Evolutionary conservation across 768 basidiomycete species (phyloP).

Genomic region (Pluteus cervinus): DNA sequence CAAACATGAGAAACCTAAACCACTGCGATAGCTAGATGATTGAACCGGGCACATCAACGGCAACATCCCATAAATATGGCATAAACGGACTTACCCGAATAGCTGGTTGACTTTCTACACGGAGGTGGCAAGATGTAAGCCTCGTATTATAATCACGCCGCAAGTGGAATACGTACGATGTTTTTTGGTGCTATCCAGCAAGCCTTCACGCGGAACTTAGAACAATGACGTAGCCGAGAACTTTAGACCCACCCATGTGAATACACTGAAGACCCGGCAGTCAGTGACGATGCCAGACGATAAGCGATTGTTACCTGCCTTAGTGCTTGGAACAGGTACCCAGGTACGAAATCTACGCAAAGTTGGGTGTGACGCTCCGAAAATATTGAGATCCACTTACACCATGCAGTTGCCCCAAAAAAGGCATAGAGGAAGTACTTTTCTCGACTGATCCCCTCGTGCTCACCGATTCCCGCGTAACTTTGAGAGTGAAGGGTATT

Average conservation of each 20-base stretch:
- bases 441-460: slow-evolving; percentile 51
- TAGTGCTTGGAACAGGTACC: slow-evolving; percentile 55
- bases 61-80: neutral
- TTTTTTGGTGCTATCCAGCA: slow-evolving; percentile 63
- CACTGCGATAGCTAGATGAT: slow-evolving; percentile 38
- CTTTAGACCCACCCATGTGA: slow-evolving; percentile 36
- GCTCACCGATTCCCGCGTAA: slow-evolving; percentile 48
- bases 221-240: neutral
- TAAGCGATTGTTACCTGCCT: slow-evolving; percentile 26
- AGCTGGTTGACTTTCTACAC: slow-evolving; percentile 48
- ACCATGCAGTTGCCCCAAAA: slow-evolving; percentile 38
- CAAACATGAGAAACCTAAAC: slow-evolving; percentile 45
- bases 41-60: neutral
- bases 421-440: slow-evolving; percentile 55
- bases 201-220: slow-evolving; percentile 32
- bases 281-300: slow-evolving; percentile 3
- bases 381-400: slow-evolving; percentile 20
- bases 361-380: neutral
- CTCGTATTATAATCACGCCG: neutral
- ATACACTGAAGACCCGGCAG: slow-evolving; percentile 24
- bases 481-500: slow-evolving; percentile 66
- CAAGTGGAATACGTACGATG: slow-evolving; percentile 31
- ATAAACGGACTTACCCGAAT: slow-evolving; percentile 36
- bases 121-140: slow-evolving; percentile 4
- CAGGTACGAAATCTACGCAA: slow-evolving; percentile 48